phyloP scores from a whole-genome alignment of 2,329 filamentous ascomycete species.

The Aspergillus unguis region DNA sequence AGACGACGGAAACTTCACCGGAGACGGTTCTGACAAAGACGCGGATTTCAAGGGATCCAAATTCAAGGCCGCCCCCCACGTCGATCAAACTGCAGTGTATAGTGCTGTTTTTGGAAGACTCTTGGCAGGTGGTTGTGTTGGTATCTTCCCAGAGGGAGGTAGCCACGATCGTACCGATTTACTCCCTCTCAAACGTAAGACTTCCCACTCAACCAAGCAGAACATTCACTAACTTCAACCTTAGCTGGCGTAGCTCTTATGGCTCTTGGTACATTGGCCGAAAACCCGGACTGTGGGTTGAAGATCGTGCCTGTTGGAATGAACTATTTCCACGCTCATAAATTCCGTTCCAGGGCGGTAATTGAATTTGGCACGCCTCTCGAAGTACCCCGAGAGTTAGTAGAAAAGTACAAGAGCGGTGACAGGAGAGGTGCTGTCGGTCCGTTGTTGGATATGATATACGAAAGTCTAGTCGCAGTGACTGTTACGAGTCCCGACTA shows the following conservation, averaged over 20 bases:
- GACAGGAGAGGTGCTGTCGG: conserved; percentile 84
- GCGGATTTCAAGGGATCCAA: conserved; percentile 69
- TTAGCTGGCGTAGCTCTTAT: conserved; percentile 92
- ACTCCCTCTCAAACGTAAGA: conserved; percentile 72
- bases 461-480: conserved; percentile 78
- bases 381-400: conserved; percentile 75
- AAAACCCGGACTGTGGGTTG: conserved; percentile 79
- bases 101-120: conserved; percentile 86
- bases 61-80: conserved; percentile 86
- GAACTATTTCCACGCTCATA: conserved; percentile 99
- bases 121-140: conserved; percentile 79
- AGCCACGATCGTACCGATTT: conserved; percentile 93
- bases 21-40: conserved; percentile 53
- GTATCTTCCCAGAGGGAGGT: conserved; percentile 95
- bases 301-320: conserved; percentile 96
- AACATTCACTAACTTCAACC: conserved; percentile 11
- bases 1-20: conserved; percentile 60
- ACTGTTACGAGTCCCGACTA: conserved; percentile 92
- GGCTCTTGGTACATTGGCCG: conserved; percentile 84
- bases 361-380: conserved; percentile 92
- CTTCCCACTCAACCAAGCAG: neutral
- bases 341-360: conserved; percentile 92
- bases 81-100: conserved; percentile 91
- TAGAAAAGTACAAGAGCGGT: conserved; percentile 79
- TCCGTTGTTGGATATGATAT: conserved; percentile 78